Evolutionary conservation across 768 basidiomycete genomes (phyloP).

Genomic region (Termitomyces sp.): DNA sequence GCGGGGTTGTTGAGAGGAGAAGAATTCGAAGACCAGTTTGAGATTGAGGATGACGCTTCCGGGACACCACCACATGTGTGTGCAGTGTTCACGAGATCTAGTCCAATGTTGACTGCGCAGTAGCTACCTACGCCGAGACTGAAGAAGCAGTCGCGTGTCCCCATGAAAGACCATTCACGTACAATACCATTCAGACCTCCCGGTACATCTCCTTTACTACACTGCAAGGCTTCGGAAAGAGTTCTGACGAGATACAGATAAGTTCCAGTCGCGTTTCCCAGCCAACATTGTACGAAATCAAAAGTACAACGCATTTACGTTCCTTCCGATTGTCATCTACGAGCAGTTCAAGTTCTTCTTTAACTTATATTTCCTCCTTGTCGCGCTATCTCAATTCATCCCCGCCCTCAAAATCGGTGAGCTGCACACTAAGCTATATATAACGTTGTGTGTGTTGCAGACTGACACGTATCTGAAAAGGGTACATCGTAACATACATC

Average conservation of each 20-base stretch:
- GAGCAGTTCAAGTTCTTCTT: slow-evolving; percentile 99
- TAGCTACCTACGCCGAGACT: slow-evolving; percentile 14
- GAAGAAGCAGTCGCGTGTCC: slow-evolving; percentile 15
- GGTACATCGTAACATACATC: slow-evolving; percentile 93
- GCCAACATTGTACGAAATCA: slow-evolving; percentile 95
- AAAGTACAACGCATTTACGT: slow-evolving; percentile 96
- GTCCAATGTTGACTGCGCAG: slow-evolving; percentile 11
- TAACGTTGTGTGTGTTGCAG: not conserved
- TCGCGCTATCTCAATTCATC: slow-evolving; percentile 93
- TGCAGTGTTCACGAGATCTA: not conserved
- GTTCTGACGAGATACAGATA: slow-evolving; percentile 40
- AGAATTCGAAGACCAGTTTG: slow-evolving; percentile 33
- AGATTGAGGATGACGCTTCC: slow-evolving; percentile 22
- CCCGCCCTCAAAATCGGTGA: slow-evolving; percentile 93
- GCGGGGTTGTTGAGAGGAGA: slow-evolving; percentile 42
- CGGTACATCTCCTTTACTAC: slow-evolving; percentile 34
- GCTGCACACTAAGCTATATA: slow-evolving; percentile 16
- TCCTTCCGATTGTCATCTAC: slow-evolving; percentile 95
- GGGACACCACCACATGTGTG: slow-evolving; percentile 8
- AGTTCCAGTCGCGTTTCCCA: slow-evolving; percentile 65
- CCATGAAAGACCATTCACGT: slow-evolving; percentile 63
- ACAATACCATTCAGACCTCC: slow-evolving; percentile 74
- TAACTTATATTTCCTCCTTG: slow-evolving; percentile 96
- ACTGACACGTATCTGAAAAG: slow-evolving; percentile 34
- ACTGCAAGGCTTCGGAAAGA: not conserved